Conservation (phyloP, 2,329 filamentous ascomycete species). For the Scolecobasidium constrictum region DNA sequence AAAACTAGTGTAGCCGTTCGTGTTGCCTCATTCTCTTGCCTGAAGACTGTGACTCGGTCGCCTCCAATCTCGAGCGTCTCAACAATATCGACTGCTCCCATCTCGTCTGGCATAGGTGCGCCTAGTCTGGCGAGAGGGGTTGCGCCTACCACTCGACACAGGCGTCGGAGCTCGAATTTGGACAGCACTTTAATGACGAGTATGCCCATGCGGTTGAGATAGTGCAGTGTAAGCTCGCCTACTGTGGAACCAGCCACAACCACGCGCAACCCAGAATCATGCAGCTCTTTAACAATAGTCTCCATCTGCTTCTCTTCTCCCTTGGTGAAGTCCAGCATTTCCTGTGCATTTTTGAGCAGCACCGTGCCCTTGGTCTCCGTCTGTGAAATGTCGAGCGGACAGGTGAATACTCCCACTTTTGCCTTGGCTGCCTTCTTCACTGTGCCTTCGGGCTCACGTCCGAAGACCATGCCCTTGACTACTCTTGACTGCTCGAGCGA, state of each 20-base stretch:
- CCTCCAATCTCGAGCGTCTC: conserved; percentile 97
- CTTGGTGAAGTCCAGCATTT: conserved; percentile 98
- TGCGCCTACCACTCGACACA: conserved; percentile 92
- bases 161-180: conserved; percentile 90
- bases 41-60: conserved; percentile 95
- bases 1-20: conserved; percentile 90
- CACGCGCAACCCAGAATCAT: conserved; percentile 87
- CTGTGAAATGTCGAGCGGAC: conserved; percentile 87
- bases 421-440: conserved; percentile 87
- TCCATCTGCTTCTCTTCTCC: conserved; percentile 92
- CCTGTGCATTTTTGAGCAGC: conserved; percentile 89
- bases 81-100: conserved; percentile 88
- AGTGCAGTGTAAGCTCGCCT: conserved; percentile 91
- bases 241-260: conserved; percentile 88
- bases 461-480: conserved; percentile 97
- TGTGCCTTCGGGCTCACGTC: conserved; percentile 79
- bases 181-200: conserved; percentile 93
- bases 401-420: conserved; percentile 95
- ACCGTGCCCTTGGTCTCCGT: conserved; percentile 99
- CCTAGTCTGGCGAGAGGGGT: conserved; percentile 92
- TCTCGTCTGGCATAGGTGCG: conserved; percentile 99
- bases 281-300: conserved; percentile 82
- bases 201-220: conserved; percentile 94
- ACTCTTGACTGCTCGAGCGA: conserved; percentile 89
- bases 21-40: conserved; percentile 87